phyloP scores from a whole-genome alignment of 345 rosid species.

The Orychophragmus violaceus region DNA sequence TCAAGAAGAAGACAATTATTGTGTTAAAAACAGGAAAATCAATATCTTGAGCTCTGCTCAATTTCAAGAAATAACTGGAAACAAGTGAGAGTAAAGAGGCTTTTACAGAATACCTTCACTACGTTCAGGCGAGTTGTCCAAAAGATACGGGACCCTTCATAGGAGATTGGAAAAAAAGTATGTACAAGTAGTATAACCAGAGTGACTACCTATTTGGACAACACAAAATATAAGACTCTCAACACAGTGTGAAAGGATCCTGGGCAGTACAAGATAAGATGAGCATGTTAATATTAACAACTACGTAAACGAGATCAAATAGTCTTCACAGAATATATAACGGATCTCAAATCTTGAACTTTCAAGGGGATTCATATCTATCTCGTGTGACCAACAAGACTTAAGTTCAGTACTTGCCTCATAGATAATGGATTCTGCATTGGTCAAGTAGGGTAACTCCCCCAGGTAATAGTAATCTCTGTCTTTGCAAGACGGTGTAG shows the following conservation, averaged over 20 bases:
- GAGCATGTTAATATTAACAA: not conserved
- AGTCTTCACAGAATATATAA: not conserved
- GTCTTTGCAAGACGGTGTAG: conserved; percentile 55
- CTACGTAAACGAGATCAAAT: not conserved
- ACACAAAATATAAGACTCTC: not conserved
- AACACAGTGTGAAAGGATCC: conserved; percentile 6
- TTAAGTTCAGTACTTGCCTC: conserved; percentile 45
- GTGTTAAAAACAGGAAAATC: not conserved
- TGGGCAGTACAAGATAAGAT: not conserved
- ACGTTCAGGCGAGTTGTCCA: conserved; percentile 53
- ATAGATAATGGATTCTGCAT: conserved; percentile 55
- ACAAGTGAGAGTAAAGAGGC: conserved; percentile 4
- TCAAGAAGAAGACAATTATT: conserved; percentile 3
- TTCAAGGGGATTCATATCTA: not conserved
- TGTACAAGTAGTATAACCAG: conserved; percentile 53
- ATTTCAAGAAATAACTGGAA: not conserved
- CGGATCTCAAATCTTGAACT: not conserved
- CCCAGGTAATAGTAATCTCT: conserved; percentile 80
- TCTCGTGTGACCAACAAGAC: not conserved
- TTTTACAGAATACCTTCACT: conserved; percentile 50
- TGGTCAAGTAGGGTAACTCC: conserved; percentile 78
- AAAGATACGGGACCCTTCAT: conserved; percentile 63
- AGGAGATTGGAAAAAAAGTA: conserved; percentile 64
- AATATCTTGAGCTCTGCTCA: not conserved
- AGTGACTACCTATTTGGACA: conserved; percentile 38